These are phyloP conservation scores for Podospora didyma DNA, from an alignment of 495 filamentous ascomycete genomes.

Conservation along the genomic window DNA sequence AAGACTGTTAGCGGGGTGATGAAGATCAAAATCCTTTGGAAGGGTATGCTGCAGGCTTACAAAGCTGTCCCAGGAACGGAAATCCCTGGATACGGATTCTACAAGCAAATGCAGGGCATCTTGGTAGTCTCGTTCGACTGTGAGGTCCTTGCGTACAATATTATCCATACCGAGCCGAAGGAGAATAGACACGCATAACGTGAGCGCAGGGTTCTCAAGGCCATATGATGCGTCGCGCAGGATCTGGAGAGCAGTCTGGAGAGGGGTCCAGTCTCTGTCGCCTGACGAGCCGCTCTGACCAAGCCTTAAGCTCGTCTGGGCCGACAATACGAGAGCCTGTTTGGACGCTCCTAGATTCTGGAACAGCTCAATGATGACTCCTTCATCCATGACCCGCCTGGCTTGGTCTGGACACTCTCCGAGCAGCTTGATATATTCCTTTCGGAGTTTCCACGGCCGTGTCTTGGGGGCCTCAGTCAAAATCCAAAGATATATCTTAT, in stretches of 20 bases:
- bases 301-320: neutral
- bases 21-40: too few species aligned
- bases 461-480: slow-evolving; percentile 63
- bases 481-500: slow-evolving; percentile 72
- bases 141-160: slow-evolving; percentile 32
- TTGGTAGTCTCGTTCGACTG: slow-evolving; percentile 23
- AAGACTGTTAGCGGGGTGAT: neutral
- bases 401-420: slow-evolving; percentile 34
- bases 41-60: slow-evolving; percentile 9
- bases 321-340: slow-evolving; percentile 13
- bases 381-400: slow-evolving; percentile 32
- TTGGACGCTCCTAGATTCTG: slow-evolving; percentile 35
- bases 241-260: slow-evolving; percentile 32
- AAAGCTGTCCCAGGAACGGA: slow-evolving; percentile 22
- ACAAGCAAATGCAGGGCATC: slow-evolving; percentile 14
- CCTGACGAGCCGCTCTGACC: slow-evolving; percentile 21
- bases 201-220: slow-evolving; percentile 16
- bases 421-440: slow-evolving; percentile 57
- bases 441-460: slow-evolving; percentile 55
- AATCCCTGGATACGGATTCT: slow-evolving; percentile 13
- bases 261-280: slow-evolving; percentile 30
- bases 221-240: slow-evolving; percentile 24
- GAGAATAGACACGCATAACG: slow-evolving; percentile 26
- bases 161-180: slow-evolving; percentile 56
- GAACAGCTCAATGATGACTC: slow-evolving; percentile 36